These are phyloP conservation scores for Microthlaspi erraticum DNA, from an alignment of 345 rosid genomes.

Conservation along the genomic window DNA sequence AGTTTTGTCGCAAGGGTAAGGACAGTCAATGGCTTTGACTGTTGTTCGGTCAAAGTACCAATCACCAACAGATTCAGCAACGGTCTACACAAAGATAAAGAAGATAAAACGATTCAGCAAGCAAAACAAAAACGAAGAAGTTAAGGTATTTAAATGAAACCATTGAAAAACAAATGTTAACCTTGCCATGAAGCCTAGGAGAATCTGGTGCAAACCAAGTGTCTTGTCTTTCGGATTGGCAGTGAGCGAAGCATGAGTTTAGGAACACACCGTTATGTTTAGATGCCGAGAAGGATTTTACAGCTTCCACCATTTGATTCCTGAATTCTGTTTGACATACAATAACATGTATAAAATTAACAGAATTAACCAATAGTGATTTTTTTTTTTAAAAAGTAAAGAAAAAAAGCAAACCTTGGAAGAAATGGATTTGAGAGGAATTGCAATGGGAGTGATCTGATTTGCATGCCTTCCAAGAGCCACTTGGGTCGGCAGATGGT, in stretches of 20 bases:
- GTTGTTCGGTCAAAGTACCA: slow-evolving; percentile 45
- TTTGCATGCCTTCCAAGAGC: slow-evolving; percentile 69
- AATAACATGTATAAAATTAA: slow-evolving; percentile 4
- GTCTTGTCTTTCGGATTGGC: slow-evolving; percentile 87
- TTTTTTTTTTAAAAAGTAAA: too few relatives aligned
- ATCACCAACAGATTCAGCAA: slow-evolving; percentile 46
- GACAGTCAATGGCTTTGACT: slow-evolving; percentile 45
- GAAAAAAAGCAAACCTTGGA: slow-evolving; percentile 48
- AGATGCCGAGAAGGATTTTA: slow-evolving; percentile 56
- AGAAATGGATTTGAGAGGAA: slow-evolving; percentile 64
- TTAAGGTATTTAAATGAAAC: not conserved
- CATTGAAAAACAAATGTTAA: slow-evolving; percentile 18
- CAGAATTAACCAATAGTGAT: not conserved
- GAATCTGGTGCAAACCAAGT: slow-evolving; percentile 87
- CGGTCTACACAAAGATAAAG: slow-evolving; percentile 21
- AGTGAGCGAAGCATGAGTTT: slow-evolving; percentile 93
- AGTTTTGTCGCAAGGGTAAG: slow-evolving; percentile 50
- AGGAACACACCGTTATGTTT: slow-evolving; percentile 73
- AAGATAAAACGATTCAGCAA: not conserved
- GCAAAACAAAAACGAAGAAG: not conserved
- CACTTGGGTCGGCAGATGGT: slow-evolving; percentile 68
- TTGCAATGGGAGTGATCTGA: slow-evolving; percentile 62
- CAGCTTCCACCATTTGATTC: slow-evolving; percentile 64
- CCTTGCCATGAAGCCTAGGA: slow-evolving; percentile 67
- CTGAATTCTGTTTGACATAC: slow-evolving; percentile 66